Evolutionary conservation across 2,329 filamentous ascomycete genomes (phyloP).

Genomic region (Talaromyces sp.): DNA sequence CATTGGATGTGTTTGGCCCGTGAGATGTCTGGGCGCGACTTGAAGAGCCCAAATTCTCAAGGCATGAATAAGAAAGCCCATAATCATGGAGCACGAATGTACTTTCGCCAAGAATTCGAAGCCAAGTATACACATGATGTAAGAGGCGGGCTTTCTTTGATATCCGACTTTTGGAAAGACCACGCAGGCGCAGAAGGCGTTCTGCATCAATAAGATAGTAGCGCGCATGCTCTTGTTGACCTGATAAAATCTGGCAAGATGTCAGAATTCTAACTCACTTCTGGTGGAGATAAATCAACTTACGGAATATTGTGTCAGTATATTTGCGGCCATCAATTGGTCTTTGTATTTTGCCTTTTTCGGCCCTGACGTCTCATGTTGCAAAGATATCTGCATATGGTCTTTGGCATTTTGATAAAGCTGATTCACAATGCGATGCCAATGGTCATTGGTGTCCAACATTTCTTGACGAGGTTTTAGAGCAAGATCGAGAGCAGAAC

Average conservation of each 20-base stretch:
- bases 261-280: not conserved
- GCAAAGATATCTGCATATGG: conserved; percentile 35
- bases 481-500: conserved; percentile 31
- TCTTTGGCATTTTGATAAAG: conserved; percentile 34
- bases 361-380: conserved; percentile 31
- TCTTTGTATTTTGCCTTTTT: conserved; percentile 44
- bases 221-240: conserved; percentile 36
- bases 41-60: conserved; percentile 22
- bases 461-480: conserved; percentile 13
- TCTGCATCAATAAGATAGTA: conserved; percentile 45
- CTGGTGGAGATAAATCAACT: not conserved
- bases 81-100: conserved; percentile 38
- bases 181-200: conserved; percentile 38
- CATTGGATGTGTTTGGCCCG: conserved; percentile 3
- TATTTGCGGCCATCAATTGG: conserved; percentile 40
- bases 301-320: conserved; percentile 38
- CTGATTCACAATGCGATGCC: conserved; percentile 28
- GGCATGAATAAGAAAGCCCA: conserved; percentile 22
- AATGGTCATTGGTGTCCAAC: conserved; percentile 22
- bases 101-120: conserved; percentile 41
- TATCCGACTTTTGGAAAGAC: conserved; percentile 37
- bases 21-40: conserved; percentile 7
- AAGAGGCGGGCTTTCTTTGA: conserved; percentile 42
- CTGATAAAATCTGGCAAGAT: conserved; percentile 27
- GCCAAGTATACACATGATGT: conserved; percentile 45